Evolutionary conservation across 2,329 filamentous ascomycete species (phyloP).

Genomic region (Dryadomyces quercivorus): DNA sequence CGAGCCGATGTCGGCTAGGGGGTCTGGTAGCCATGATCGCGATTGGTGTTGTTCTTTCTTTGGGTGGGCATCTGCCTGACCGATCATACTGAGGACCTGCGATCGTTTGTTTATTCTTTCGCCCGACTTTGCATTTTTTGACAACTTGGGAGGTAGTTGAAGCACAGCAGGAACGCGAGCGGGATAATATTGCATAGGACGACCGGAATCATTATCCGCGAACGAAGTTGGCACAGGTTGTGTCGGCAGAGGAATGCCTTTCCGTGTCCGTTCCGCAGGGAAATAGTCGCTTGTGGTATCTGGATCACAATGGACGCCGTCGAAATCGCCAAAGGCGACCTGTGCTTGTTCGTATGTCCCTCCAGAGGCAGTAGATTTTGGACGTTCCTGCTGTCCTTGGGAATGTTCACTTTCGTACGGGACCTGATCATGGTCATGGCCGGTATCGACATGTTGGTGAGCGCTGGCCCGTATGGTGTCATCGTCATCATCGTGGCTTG

Average conservation of each 20-base stretch:
- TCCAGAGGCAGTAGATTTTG: constrained; percentile 39
- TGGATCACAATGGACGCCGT: constrained; percentile 63
- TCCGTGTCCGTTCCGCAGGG: background rate
- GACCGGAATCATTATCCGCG: constrained; percentile 51
- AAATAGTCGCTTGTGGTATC: constrained; percentile 19
- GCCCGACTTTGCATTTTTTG: constrained; percentile 53
- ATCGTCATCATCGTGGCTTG: constrained; percentile 23
- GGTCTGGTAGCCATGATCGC: constrained; percentile 35
- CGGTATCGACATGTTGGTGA: constrained; percentile 23
- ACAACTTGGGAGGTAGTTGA: constrained; percentile 80
- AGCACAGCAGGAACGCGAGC: constrained; percentile 89
- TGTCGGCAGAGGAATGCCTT: constrained; percentile 9
- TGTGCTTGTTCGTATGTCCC: constrained; percentile 54
- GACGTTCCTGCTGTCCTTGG: constrained; percentile 20
- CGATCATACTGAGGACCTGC: constrained; percentile 57
- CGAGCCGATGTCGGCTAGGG: constrained; percentile 21
- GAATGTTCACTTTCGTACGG: background rate
- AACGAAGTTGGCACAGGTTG: constrained; percentile 40
- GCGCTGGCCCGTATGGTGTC: constrained; percentile 22
- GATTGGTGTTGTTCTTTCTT: constrained; percentile 17
- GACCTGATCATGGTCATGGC: background rate
- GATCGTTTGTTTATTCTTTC: constrained; percentile 60
- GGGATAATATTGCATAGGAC: constrained; percentile 88
- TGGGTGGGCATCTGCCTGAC: constrained; percentile 12
- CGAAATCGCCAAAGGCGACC: constrained; percentile 65